phyloP scores from a whole-genome alignment of 1,284 basidiomycete genomes.

The Cutaneotrichosporon dermatis region DNA sequence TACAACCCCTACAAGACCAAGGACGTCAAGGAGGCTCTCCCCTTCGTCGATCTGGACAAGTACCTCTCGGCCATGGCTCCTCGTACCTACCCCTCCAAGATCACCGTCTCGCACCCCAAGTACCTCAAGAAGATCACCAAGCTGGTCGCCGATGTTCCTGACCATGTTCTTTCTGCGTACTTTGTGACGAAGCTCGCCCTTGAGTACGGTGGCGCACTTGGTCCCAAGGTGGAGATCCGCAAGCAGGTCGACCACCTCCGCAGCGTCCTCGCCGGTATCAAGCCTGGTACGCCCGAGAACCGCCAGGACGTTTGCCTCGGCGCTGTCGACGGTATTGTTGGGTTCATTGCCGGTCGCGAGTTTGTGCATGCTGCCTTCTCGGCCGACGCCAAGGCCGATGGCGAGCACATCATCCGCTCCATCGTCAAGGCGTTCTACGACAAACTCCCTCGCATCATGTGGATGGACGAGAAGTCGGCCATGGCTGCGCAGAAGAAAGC shows the following conservation, averaged over 20 bases:
- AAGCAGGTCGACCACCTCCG: conserved; percentile 64
- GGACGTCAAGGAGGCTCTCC: conserved; percentile 66
- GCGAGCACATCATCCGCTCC: conserved; percentile 75
- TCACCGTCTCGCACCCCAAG: conserved; percentile 79
- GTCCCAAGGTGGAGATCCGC: conserved; percentile 68
- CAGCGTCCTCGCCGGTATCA: conserved; percentile 74
- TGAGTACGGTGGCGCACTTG: conserved; percentile 63
- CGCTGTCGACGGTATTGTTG: conserved; percentile 50
- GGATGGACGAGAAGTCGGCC: conserved; percentile 88
- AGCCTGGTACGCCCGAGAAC: conserved; percentile 78
- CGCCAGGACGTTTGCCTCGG: conserved; percentile 61
- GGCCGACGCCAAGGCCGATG: conserved; percentile 72
- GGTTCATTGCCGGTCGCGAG: conserved; percentile 55
- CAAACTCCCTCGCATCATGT: conserved; percentile 70
- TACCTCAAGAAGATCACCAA: conserved; percentile 66
- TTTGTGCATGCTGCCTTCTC: conserved; percentile 86
- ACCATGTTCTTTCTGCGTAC: conserved; percentile 72
- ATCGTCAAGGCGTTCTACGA: conserved; percentile 80
- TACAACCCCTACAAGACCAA: conserved; percentile 78
- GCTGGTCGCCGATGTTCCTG: conserved; percentile 65
- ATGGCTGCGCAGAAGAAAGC: conserved; percentile 76
- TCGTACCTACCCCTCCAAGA: conserved; percentile 64
- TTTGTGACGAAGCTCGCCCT: conserved; percentile 69
- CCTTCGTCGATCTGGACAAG: conserved; percentile 71
- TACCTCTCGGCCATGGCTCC: conserved; percentile 83